Percentiles rank a stretch among this genome's conserved stretches.
These are phyloP conservation scores for Huntiella decipiens DNA, from an alignment of 2,329 filamentous ascomycete genomes.

Conservation along the genomic window DNA sequence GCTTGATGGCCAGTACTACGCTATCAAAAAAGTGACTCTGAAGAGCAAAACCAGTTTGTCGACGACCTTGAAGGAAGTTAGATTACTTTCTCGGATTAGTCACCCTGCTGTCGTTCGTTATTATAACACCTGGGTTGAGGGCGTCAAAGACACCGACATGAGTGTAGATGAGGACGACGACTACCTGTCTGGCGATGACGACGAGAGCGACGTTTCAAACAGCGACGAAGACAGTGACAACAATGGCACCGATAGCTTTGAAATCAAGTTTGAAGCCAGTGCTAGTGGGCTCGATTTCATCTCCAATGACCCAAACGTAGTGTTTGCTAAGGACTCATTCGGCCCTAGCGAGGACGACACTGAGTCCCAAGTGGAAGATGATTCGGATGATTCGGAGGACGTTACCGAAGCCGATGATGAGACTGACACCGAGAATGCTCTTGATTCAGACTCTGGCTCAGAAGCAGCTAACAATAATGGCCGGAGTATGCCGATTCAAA, in stretches of 20 bases:
- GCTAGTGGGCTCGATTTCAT: constrained; percentile 72
- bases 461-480: neutral
- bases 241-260: constrained; percentile 2
- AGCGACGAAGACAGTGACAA: constrained; percentile 14
- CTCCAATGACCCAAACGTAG: constrained; percentile 37
- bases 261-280: constrained; percentile 40
- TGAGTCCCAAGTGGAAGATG: constrained; percentile 17
- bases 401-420: neutral
- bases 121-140: constrained; percentile 88
- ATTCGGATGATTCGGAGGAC: constrained; percentile 18
- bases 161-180: constrained; percentile 34
- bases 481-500: constrained; percentile 2
- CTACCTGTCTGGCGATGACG: constrained; percentile 33
- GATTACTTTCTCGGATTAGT: constrained; percentile 77
- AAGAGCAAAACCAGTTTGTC: constrained; percentile 53
- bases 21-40: constrained; percentile 89
- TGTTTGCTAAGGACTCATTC: constrained; percentile 33
- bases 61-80: constrained; percentile 68
- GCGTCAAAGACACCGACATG: constrained; percentile 26
- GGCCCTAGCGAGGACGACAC: constrained; percentile 20
- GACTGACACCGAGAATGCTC: neutral
- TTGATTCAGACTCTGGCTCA: neutral
- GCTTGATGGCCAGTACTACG: constrained; percentile 81
- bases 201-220: constrained; percentile 26
- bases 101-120: constrained; percentile 78